Percentiles rank a stretch among this genome's conserved stretches.
These are phyloP conservation scores for Sordaria brevicollis DNA, from an alignment of 495 filamentous ascomycete genomes.

Conservation along the genomic window DNA sequence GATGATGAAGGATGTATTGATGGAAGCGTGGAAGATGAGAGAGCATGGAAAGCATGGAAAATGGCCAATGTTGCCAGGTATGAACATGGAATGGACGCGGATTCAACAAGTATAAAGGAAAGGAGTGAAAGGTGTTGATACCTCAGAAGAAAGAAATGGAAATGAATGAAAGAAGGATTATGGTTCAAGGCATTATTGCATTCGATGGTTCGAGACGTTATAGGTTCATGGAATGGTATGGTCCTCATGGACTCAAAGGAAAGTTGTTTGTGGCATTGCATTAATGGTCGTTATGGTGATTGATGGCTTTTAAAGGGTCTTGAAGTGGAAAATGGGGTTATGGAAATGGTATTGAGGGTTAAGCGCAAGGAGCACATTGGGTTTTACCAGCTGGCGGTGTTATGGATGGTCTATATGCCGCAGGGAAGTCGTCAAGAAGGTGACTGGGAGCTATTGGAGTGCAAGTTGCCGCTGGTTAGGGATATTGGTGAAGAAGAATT, in stretches of 20 bases:
- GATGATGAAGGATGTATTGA: neutral
- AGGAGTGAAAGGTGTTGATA: neutral
- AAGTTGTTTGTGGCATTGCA: neutral
- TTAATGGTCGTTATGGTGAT: neutral
- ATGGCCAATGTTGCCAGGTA: neutral
- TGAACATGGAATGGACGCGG: neutral
- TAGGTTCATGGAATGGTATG: neutral
- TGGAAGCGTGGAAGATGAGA: neutral
- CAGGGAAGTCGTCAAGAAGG: neutral
- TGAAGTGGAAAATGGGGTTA: neutral
- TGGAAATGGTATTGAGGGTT: neutral
- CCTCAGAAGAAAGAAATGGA: no score
- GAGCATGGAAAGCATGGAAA: no score
- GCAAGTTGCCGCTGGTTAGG: neutral
- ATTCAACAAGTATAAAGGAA: no score
- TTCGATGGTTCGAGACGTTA: neutral
- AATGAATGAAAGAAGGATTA: neutral
- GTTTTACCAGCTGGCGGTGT: neutral
- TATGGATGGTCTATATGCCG: neutral
- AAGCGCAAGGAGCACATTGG: neutral
- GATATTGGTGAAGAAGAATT: neutral
- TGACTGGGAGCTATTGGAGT: neutral
- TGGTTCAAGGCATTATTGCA: neutral
- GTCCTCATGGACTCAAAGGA: neutral
- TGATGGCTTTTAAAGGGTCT: neutral